Conservation (phyloP, 306 rosid genomes). For the Cucurbita pepo region DNA sequence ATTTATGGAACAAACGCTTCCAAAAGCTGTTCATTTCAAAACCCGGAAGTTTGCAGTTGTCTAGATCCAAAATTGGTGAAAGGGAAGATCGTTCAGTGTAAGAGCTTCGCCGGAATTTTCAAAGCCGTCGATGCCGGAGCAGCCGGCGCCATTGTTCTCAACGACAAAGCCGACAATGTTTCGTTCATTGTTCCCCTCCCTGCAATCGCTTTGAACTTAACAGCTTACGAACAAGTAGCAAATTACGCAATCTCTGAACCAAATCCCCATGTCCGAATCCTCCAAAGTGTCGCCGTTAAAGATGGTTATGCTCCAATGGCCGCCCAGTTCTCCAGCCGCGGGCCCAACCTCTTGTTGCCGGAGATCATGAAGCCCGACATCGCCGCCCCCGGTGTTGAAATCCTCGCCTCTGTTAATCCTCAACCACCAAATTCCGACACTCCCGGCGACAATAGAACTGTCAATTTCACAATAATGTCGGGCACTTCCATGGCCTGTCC, state of each 20-base stretch:
- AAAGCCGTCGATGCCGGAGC: conserved; percentile 9
- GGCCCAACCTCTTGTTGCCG: conserved; percentile 5
- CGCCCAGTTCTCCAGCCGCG: conserved; percentile 18
- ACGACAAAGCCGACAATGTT: background rate
- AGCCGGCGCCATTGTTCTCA: background rate
- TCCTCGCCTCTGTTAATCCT: conserved; percentile 22
- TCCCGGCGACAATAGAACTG: background rate
- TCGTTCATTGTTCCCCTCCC: background rate
- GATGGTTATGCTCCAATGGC: conserved; percentile 8
- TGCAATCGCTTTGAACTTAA: background rate
- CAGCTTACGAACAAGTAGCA: too few species aligned
- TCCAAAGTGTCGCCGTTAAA: conserved; percentile 2
- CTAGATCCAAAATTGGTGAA: background rate
- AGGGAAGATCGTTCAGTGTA: conserved; percentile 26
- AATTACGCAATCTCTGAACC: background rate
- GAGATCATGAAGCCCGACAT: conserved; percentile 25
- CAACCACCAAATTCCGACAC: background rate
- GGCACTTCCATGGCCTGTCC: conserved; percentile 30
- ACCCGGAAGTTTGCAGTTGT: background rate
- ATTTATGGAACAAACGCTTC: background rate
- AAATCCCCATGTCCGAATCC: conserved; percentile 1
- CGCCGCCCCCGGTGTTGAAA: conserved; percentile 14
- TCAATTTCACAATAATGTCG: conserved; percentile 1
- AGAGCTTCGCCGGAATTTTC: background rate
- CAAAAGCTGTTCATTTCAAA: background rate